phyloP scores from a whole-genome alignment of 306 rosid species.

The Quercus alba region DNA sequence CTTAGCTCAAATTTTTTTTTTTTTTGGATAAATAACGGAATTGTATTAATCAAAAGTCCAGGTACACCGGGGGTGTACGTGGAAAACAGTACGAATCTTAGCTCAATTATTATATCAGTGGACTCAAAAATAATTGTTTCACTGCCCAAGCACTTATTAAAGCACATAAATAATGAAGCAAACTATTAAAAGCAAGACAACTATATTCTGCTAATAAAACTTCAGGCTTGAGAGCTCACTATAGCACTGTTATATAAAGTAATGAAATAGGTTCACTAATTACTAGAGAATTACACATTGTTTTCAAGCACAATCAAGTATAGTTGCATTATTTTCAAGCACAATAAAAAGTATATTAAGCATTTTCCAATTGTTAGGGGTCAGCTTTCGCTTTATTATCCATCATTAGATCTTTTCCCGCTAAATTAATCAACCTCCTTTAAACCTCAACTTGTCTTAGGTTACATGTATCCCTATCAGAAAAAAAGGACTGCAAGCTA shows the following conservation, averaged over 20 bases:
- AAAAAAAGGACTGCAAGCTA: not conserved
- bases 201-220: not conserved
- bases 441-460: not conserved
- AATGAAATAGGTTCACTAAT: not conserved
- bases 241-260: not conserved
- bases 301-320: not conserved
- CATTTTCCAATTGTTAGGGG: not conserved
- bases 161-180: not conserved
- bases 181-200: not conserved
- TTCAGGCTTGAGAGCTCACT: not conserved
- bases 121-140: not conserved
- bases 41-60: too few relatives aligned
- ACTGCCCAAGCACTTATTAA: not conserved
- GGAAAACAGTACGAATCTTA: not conserved
- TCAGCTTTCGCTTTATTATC: not conserved
- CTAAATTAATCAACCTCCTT: not conserved
- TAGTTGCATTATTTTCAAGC: not conserved
- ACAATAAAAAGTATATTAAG: not conserved
- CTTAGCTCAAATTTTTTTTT: not conserved
- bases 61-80: too few relatives aligned
- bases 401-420: not conserved
- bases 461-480: not conserved
- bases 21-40: too few relatives aligned
- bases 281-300: not conserved
- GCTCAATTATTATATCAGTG: not conserved